Base-by-base conservation (phyloP, 148 eudicot genomes). In the Agrostemma githago region DNA sequence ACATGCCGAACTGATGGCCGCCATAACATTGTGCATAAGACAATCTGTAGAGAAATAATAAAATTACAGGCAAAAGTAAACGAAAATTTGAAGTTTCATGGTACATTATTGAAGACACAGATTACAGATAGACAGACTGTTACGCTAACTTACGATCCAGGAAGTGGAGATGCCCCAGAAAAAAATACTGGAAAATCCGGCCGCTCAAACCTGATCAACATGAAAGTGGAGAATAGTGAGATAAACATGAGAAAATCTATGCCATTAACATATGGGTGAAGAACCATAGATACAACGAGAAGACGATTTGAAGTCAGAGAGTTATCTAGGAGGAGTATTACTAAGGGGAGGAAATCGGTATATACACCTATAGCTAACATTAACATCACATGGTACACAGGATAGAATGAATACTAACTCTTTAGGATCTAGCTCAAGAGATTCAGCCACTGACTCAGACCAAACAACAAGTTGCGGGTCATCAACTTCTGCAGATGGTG, bases 21-120 rank as follows among this genome's bases (percentile, higher is more conserved):
- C 99, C 99, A 76, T 95, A 95, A 78, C 97, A 92, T 68, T 95
- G 99, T 82, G 99, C 96, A 89, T 92, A 95, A 8, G 96, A 84
- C 79, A 84, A 81, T 58, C 98, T 94, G 84, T 40, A 82, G 10
- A 77, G 69, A 44, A 75, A n/a, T 62, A 4, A 70, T 4, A 59
- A 58, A 63, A 68, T 66, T 5, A 53, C 67, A 46, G 37, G 73
- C 4, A 43, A 26, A 44, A 41, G 57, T 5, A 4, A 21, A 48
- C 34, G 2, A 21, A 69, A 5, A 16, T 41, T 6, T 16, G 70
- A 42, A 17, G 70, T 17, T 66, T 39, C 21, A 43, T n/a, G n/a
- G 4, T 42, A 67, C 34, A 42, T n/a, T 43, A 8, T 41, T 67
- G 10, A 0, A 42, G 16, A 41, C 41, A 43, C 8, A 38, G 37